Evolutionary conservation across 2,329 filamentous ascomycete genomes (phyloP), one percentile per base, ranked within the genome.

Genomic region (Colletotrichum eleusines): DNA sequence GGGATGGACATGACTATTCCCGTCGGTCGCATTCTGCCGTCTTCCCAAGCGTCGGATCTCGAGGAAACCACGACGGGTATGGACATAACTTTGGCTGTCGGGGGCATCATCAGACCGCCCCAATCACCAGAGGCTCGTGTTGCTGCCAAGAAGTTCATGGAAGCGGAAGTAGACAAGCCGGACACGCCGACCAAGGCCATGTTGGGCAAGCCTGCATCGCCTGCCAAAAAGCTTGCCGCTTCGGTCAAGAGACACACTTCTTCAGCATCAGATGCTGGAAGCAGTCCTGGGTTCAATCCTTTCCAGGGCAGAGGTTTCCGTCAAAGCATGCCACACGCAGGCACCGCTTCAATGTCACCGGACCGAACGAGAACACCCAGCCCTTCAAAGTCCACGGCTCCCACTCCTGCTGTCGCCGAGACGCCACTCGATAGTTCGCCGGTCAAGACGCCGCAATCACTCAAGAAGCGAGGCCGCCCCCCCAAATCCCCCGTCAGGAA

Each of bases 41-140:
- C 72, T 7, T 55, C 59, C n/a, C 28, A 69, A 48, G 74, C 77
- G 69, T 57, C 77, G 73, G 73, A 78, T n/a, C 76, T 79, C 7
- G 77, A 77, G 18, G 77, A 80, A 5, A 75, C 80, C 61, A 90
- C 88, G 1, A 84, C 87, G 77, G 89, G 85, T 0, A 92, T 93
- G 90, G 90, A 92, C 55, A 88, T 92, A 77, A 92, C 91, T 2
- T 84, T 84, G 55, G 88, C 87, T 7, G 82, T 92, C 57, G 91
- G 91, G 12, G 84, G 85, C 11, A 92, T 94, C 61, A 81, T 92
- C 77, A 78, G 82, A 79, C 73, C 73, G 12, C 73, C 79, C 28
- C 76, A 77, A 51, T 75, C 80, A 31, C 77, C 77, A 26, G 81
- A 81, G 59, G 79, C 81, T 44, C 84, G 85, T 48, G 77, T 80